Base-by-base conservation (phyloP, 768 basidiomycete genomes). In the Macrolepiota dolichaula region DNA sequence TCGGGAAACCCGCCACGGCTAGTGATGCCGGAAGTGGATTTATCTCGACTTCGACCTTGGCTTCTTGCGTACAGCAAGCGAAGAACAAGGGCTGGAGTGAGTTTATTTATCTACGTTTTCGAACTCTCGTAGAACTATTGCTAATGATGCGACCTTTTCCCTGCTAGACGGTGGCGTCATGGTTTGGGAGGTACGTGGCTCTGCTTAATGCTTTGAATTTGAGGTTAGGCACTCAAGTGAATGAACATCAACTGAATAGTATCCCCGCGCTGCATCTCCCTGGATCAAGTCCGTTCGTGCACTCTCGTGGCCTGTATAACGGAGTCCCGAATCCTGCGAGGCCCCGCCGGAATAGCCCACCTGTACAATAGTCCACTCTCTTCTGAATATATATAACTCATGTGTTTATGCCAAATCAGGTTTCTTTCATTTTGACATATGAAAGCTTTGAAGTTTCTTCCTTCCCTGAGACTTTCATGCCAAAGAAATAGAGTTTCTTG, bases 21-120 rank as follows among this genome's bases (percentile, higher is more conserved):
- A 66, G 73, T 7, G 83, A 85, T 56, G 85, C 87, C 2, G 79
- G 63, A 62, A 88, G 82, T 63, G 85, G 87, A 6, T 91, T 81
- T 72, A 85, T 92, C 65, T 75, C 73, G 36, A 77, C 87, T 1
- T 70, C 78, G 1, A 81, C 80, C 15, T 76, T 92, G 19, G 81
- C 85, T 0, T 70, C 72, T 2, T 92, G 91, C 68, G 74, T 91
- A 32, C 65, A 77, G 17, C 75, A 85, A 70, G 91, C 87, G 0
- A 81, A 84, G 64, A 67, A 64, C n/a, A 61, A 79, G 61, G 89
- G 88, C 29, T 92, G 90, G 90, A 81, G 86, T 86, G 62, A 73
- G 87, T 75, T n/a, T 38, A 51, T 75, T n/a, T 38, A 51, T 51
- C 60, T 44, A 9, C 19, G 24, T 53, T 58, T 25, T 50, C 42